phyloP scores from a whole-genome alignment of 768 basidiomycete species.

The Mycena olivaceomarginata region DNA sequence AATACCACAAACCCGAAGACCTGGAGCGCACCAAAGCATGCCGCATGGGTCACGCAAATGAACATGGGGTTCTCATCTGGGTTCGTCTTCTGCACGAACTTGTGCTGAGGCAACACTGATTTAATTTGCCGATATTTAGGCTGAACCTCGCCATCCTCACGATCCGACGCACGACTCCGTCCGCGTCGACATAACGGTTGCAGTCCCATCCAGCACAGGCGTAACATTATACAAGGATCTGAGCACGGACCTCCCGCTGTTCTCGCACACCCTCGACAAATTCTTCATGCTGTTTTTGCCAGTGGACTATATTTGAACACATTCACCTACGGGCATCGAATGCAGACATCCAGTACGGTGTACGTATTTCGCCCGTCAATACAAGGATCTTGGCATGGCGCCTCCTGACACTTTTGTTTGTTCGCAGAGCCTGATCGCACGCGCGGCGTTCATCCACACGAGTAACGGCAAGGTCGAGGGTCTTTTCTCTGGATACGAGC shows the following conservation, averaged over 20 bases:
- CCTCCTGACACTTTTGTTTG: background rate
- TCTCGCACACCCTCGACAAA: slow-evolving; percentile 20
- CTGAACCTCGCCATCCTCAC: slow-evolving; percentile 32
- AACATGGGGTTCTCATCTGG: slow-evolving; percentile 36
- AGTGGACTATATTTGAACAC: background rate
- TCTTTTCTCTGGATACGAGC: slow-evolving; percentile 15
- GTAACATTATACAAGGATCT: slow-evolving; percentile 24
- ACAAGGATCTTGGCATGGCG: slow-evolving; percentile 2
- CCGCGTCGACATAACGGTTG: slow-evolving; percentile 24
- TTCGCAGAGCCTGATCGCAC: slow-evolving; percentile 11
- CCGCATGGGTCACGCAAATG: slow-evolving; percentile 10
- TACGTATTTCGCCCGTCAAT: slow-evolving; percentile 6
- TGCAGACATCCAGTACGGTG: slow-evolving; percentile 23
- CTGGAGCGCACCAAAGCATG: slow-evolving; percentile 26
- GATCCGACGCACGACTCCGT: slow-evolving; percentile 12
- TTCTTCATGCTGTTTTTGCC: slow-evolving; percentile 18
- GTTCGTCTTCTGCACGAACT: slow-evolving; percentile 17
- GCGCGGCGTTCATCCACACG: slow-evolving; percentile 26
- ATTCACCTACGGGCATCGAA: slow-evolving; percentile 26
- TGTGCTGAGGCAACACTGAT: background rate
- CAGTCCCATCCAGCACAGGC: slow-evolving; percentile 16
- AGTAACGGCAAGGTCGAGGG: slow-evolving; percentile 22
- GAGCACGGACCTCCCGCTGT: slow-evolving; percentile 25
- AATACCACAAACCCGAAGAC: background rate
- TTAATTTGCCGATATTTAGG: slow-evolving; percentile 10